Evolutionary conservation across 768 basidiomycete genomes (phyloP).

Genomic region (Kockovaella imperatae): DNA sequence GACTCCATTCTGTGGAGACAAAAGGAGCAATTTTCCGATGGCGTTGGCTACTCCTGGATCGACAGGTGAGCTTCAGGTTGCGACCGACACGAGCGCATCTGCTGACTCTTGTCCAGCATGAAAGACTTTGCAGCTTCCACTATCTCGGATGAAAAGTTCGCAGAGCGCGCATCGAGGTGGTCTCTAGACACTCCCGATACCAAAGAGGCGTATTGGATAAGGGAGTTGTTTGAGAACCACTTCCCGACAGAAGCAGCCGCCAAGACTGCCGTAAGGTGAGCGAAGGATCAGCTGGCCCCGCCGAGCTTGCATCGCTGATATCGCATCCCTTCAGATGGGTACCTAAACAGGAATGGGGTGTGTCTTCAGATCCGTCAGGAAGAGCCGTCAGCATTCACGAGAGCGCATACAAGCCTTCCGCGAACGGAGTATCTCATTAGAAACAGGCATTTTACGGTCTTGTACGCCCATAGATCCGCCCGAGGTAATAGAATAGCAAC

Average conservation of each 20-base stretch:
- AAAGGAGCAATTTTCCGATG: conserved; percentile 93
- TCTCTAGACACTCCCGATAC: conserved; percentile 77
- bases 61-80: conserved; percentile 59
- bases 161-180: conserved; percentile 66
- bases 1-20: conserved; percentile 93
- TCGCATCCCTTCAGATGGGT: conserved; percentile 60
- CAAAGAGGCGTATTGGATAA: conserved; percentile 90
- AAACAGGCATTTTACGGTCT: no score
- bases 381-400: conserved; percentile 93
- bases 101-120: conserved; percentile 52
- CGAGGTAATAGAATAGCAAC: neutral
- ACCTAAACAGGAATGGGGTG: conserved; percentile 94
- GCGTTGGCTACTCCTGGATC: conserved; percentile 98
- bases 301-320: no score
- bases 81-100: no score
- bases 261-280: conserved; percentile 76
- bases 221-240: conserved; percentile 79
- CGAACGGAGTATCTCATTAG: no score
- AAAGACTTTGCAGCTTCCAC: conserved; percentile 71
- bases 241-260: conserved; percentile 84
- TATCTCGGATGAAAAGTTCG: conserved; percentile 76
- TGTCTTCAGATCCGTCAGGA: conserved; percentile 86
- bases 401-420: conserved; percentile 66
- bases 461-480: no score
- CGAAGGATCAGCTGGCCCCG: conserved; percentile 40